Conservation (phyloP, 306 rosid genomes). For the Acacia crassicarpa region DNA sequence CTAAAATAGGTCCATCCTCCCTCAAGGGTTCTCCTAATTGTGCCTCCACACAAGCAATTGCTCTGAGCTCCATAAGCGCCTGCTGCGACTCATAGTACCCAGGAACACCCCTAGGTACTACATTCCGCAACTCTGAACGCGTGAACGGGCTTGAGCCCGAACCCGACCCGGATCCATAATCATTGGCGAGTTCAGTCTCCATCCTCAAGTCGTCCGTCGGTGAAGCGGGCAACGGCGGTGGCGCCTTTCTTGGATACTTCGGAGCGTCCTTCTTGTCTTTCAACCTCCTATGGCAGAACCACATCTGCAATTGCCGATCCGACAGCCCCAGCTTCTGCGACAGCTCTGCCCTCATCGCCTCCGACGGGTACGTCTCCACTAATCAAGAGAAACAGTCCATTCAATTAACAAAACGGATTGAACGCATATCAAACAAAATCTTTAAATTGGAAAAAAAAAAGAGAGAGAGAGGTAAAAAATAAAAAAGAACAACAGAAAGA, state of each 20-base stretch:
- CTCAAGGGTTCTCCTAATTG: conserved; percentile 92
- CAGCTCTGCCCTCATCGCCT: conserved; percentile 70
- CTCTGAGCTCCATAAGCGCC: conserved; percentile 74
- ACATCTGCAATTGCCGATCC: conserved; percentile 99
- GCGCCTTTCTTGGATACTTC: conserved; percentile 47
- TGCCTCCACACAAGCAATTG: conserved; percentile 92
- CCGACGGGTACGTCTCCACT: conserved; percentile 94
- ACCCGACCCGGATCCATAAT: conserved; percentile 93
- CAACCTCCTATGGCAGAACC: conserved; percentile 98
- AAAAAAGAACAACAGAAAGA: neutral
- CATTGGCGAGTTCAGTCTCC: conserved; percentile 63
- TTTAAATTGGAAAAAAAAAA: neutral
- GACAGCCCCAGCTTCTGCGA: conserved; percentile 87
- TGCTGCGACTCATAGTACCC: conserved; percentile 72
- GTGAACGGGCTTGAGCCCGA: conserved; percentile 81
- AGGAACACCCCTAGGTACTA: conserved; percentile 44
- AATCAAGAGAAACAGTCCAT: conserved; percentile 39
- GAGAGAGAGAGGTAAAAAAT: neutral
- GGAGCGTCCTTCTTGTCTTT: conserved; percentile 88
- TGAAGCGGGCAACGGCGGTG: conserved; percentile 56
- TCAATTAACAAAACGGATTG: conserved; percentile 1
- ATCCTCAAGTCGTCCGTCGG: conserved; percentile 60
- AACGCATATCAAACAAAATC: conserved; percentile 2
- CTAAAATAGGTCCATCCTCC: conserved; percentile 91
- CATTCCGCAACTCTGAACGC: conserved; percentile 63